Conservation (phyloP, 768 basidiomycete species). For the Boletus speciosus region DNA sequence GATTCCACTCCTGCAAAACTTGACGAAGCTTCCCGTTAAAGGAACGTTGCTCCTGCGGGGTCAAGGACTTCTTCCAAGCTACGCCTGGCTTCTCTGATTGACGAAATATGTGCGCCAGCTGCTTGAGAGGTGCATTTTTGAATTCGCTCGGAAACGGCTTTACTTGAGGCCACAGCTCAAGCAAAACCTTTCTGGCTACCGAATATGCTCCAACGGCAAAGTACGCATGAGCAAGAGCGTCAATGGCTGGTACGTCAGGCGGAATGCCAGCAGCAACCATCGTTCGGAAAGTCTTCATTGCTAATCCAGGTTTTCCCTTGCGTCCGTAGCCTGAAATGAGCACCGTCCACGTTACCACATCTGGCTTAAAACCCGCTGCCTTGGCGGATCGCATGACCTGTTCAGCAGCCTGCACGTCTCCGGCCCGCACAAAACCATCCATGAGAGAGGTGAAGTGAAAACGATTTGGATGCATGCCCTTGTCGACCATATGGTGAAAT, state of each 20-base stretch:
- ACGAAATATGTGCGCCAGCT: constrained; percentile 47
- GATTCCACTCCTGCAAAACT: constrained; percentile 25
- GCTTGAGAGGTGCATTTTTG: constrained; percentile 40
- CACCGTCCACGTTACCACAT: constrained; percentile 71
- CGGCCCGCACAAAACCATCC: constrained; percentile 61
- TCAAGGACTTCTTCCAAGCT: constrained; percentile 20
- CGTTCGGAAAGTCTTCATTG: constrained; percentile 51
- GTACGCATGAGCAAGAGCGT: constrained; percentile 68
- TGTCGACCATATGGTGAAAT: constrained; percentile 57
- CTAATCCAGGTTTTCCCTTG: constrained; percentile 50
- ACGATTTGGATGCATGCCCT: constrained; percentile 67
- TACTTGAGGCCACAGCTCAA: constrained; percentile 62
- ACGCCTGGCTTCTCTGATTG: constrained; percentile 11
- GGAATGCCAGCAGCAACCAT: constrained; percentile 60
- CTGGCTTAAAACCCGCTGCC: constrained; percentile 50
- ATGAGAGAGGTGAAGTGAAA: constrained; percentile 76
- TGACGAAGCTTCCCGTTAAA: constrained; percentile 38
- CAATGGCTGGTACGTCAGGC: constrained; percentile 70
- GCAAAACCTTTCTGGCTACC: constrained; percentile 51
- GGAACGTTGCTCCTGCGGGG: constrained; percentile 33
- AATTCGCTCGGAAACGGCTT: constrained; percentile 57
- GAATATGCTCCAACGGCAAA: constrained; percentile 51
- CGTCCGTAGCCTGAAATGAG: constrained; percentile 70
- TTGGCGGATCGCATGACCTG: constrained; percentile 52
- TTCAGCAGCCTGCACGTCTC: constrained; percentile 57